Conservation (phyloP, 352 stramenopile species). For the Phytophthora palmivora region DNA sequence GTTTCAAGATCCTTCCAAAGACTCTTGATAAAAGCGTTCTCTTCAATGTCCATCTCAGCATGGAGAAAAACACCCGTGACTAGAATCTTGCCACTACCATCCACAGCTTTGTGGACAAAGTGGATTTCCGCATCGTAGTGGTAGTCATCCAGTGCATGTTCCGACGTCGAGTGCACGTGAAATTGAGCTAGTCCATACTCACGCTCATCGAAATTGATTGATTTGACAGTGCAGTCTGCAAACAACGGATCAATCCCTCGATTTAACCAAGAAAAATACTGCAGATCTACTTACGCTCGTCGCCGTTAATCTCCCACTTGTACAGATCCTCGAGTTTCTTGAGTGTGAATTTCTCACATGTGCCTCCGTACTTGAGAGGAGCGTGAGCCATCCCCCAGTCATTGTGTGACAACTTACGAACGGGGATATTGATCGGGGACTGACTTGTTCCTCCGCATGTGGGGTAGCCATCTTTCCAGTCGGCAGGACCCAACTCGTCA, state of each 20-base stretch:
- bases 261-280: background rate
- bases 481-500: constrained; percentile 43
- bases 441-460: constrained; percentile 52
- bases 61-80: constrained; percentile 54
- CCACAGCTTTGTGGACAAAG: constrained; percentile 55
- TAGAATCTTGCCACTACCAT: constrained; percentile 35
- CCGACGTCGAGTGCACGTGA: constrained; percentile 52
- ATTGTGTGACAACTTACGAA: constrained; percentile 36
- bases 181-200: constrained; percentile 69
- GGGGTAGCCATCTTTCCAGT: constrained; percentile 49
- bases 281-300: constrained; percentile 48
- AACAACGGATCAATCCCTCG: background rate
- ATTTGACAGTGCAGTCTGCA: constrained; percentile 59
- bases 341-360: constrained; percentile 62
- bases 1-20: constrained; percentile 52
- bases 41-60: constrained; percentile 34
- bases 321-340: constrained; percentile 68
- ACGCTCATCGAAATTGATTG: constrained; percentile 49
- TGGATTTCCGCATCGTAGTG: constrained; percentile 58
- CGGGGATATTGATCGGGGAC: constrained; percentile 63
- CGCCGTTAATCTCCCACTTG: constrained; percentile 60
- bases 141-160: constrained; percentile 55
- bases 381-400: constrained; percentile 50
- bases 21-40: constrained; percentile 58
- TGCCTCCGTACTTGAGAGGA: constrained; percentile 57